Base-by-base conservation (phyloP, 2,329 filamentous ascomycete genomes). In the Drechslerella stenobrocha region DNA sequence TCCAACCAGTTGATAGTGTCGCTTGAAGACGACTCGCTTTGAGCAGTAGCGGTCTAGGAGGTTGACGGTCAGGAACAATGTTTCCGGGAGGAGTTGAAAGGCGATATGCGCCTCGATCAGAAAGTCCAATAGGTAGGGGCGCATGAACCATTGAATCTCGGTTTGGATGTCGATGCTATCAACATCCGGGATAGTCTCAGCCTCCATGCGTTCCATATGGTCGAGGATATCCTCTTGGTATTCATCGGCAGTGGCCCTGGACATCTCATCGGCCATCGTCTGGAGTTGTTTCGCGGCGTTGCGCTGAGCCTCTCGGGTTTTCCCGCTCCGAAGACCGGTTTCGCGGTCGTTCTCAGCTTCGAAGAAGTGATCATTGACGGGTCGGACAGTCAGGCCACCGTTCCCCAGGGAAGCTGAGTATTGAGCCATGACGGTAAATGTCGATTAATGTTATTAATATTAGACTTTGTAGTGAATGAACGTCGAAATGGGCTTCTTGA, bases 111-210 rank as follows among this genome's bases (percentile, higher is more conserved):
- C 93, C 82, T 98, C 93, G 74, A 97, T 88, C 72, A 98, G 84
- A 79, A 98, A 98, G 80, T 98, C 93, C 76, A 98, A 88, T 32
- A 98, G 86, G 77, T 96, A 97, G 0, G 93, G 93, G 74, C 93
- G 83, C 93, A 98, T 98, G 79, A 95, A 97, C 93, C 93, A 98
- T 76, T 97, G 90, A 70, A 98, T 97, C 82, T 98, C 93, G 72
- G 91, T 90, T 79, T 98, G 93, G 78, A 97, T 96, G 77, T 98
- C 93, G 77, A 98, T 98, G 32, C 95, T 90, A 77, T 92, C 92
- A 76, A 95, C 92, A 77, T 98, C 93, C 55, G 93, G 89, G 71
- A 97, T 81, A 24, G 93, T 97, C 78, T 95, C 88, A 75, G 84
- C 84, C 85, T 98, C 93, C 92, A 98, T 96, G 74, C 88, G 83